These are phyloP conservation scores for Colletotrichum tamarilloi DNA, from an alignment of 2,329 filamentous ascomycete genomes.

Conservation along the genomic window DNA sequence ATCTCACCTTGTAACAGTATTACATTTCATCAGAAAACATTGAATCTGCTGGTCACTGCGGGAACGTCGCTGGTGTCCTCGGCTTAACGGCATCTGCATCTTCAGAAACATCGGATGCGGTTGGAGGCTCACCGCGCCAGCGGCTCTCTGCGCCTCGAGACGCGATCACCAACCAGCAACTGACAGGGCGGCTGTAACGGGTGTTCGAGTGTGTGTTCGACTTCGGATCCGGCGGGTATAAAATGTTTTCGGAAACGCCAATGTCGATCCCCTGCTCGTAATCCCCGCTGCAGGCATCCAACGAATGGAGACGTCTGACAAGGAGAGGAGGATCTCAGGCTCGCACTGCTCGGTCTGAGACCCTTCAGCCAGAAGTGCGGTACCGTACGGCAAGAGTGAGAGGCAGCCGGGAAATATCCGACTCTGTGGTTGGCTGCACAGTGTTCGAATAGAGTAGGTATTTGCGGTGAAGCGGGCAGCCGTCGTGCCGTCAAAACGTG, in stretches of 20 bases:
- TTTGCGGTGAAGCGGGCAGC: background rate
- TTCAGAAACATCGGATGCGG: background rate
- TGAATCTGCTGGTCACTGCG: background rate
- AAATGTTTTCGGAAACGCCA: conserved; percentile 19
- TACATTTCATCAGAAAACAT: background rate
- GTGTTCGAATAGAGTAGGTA: background rate
- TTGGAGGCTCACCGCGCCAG: background rate
- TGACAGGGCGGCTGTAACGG: background rate
- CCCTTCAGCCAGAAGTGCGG: too few relatives aligned
- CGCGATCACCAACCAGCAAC: conserved; percentile 1
- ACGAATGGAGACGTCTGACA: background rate
- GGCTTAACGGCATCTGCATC: background rate
- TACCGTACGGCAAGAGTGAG: background rate
- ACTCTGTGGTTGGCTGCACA: background rate
- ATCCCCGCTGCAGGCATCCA: conserved; percentile 2
- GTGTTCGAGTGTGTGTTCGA: background rate
- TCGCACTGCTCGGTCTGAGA: too few relatives aligned
- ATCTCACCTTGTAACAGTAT: background rate
- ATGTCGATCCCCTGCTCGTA: conserved; percentile 17
- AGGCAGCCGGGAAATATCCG: conserved; percentile 6
- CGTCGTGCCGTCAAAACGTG: background rate
- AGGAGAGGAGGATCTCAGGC: background rate
- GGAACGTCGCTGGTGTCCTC: background rate
- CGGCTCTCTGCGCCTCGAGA: conserved; percentile 8
- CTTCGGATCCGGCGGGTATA: conserved; percentile 27